Evolutionary conservation across 768 basidiomycete genomes (phyloP).

Genomic region (Suillus spraguei): DNA sequence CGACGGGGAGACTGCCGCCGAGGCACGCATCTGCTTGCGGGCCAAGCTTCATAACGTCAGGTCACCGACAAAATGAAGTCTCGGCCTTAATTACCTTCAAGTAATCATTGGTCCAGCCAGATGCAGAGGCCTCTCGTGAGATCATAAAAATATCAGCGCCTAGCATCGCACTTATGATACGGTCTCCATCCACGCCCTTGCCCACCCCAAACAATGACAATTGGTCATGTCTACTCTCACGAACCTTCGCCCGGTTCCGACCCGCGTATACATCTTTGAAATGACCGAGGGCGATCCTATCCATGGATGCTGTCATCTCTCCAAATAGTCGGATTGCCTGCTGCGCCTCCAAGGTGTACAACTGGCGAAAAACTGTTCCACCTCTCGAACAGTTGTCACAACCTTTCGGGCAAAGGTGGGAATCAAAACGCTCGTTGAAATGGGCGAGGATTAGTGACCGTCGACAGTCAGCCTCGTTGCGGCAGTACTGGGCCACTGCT

Average conservation of each 20-base stretch:
- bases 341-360: slow-evolving; percentile 63
- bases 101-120: slow-evolving; percentile 56
- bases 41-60: slow-evolving; percentile 20
- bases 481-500: slow-evolving; percentile 78
- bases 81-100: slow-evolving; percentile 42
- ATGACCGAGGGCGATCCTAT: slow-evolving; percentile 60
- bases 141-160: slow-evolving; percentile 50
- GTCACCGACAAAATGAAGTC: not conserved
- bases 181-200: slow-evolving; percentile 54
- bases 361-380: slow-evolving; percentile 45
- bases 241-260: slow-evolving; percentile 47
- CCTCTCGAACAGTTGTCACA: slow-evolving; percentile 85
- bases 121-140: slow-evolving; percentile 47
- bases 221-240: slow-evolving; percentile 48
- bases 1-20: slow-evolving; percentile 19
- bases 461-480: slow-evolving; percentile 83
- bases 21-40: slow-evolving; percentile 25
- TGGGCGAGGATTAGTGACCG: slow-evolving; percentile 86
- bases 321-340: slow-evolving; percentile 62
- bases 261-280: slow-evolving; percentile 71
- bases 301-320: slow-evolving; percentile 41
- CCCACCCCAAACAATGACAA: slow-evolving; percentile 58
- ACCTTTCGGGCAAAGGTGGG: slow-evolving; percentile 58
- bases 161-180: slow-evolving; percentile 61
- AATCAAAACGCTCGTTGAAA: slow-evolving; percentile 83